Conservation (phyloP, 768 basidiomycete species). For the Boletales sp. region DNA sequence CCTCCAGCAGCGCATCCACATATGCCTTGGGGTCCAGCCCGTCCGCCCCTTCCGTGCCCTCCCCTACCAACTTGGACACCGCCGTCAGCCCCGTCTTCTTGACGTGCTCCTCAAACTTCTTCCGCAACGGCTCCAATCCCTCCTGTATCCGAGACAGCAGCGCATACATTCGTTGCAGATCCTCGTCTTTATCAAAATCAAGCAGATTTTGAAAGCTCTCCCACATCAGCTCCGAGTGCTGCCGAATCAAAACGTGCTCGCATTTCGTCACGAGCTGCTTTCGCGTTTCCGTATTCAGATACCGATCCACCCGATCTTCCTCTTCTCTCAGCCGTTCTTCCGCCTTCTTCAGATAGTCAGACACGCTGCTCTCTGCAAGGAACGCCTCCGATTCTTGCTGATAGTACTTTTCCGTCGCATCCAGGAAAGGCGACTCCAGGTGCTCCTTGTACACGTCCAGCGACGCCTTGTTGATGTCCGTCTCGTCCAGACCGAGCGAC, state of each 20-base stretch:
- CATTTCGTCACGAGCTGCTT: constrained; percentile 79
- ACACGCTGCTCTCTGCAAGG: constrained; percentile 82
- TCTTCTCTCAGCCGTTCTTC: constrained; percentile 92
- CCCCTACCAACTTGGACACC: constrained; percentile 64
- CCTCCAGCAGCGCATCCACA: constrained; percentile 87
- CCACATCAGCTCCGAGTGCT: constrained; percentile 83
- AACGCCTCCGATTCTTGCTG: constrained; percentile 88
- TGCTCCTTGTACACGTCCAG: constrained; percentile 91
- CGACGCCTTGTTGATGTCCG: constrained; percentile 87
- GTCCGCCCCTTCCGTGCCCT: constrained; percentile 52
- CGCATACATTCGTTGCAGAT: constrained; percentile 92
- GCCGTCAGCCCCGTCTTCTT: constrained; percentile 84
- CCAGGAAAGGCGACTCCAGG: constrained; percentile 87
- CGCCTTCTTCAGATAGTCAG: constrained; percentile 93
- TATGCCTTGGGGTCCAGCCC: constrained; percentile 89
- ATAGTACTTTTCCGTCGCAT: constrained; percentile 88
- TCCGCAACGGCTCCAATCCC: constrained; percentile 86
- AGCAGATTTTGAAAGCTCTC: constrained; percentile 88
- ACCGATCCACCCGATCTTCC: constrained; percentile 91
- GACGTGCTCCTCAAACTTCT: constrained; percentile 94
- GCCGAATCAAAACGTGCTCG: constrained; percentile 88
- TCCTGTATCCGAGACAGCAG: constrained; percentile 87
- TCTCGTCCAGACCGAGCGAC: constrained; percentile 90
- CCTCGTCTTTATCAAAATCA: constrained; percentile 93
- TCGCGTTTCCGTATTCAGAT: constrained; percentile 85